Evolutionary conservation across 176 grass and related monocot species (phyloP).

Genomic region (Aechmea fasciata): DNA sequence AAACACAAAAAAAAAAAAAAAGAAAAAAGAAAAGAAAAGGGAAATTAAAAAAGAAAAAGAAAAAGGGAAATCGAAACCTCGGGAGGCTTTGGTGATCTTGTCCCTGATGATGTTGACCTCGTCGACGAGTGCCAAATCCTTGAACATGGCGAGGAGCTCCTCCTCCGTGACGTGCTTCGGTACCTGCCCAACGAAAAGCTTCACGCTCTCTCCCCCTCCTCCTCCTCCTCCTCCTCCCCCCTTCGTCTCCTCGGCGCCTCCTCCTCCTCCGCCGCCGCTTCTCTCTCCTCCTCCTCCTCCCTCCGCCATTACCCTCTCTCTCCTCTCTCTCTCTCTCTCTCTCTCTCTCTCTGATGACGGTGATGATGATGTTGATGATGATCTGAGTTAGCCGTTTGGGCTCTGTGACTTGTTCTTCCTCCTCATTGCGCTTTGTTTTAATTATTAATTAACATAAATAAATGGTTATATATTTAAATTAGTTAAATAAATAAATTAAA

Average conservation of each 20-base stretch:
- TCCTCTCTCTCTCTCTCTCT: no score
- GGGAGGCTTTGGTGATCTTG: neutral
- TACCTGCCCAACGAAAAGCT: conserved; percentile 39
- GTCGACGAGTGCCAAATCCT: conserved; percentile 1
- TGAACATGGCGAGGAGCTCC: conserved; percentile 10
- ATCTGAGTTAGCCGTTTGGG: no score
- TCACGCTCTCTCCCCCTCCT: conserved; percentile 3
- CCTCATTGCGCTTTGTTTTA: no score
- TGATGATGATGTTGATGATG: no score
- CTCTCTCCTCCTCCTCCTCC: neutral
- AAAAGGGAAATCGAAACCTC: neutral
- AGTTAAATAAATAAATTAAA: no score
- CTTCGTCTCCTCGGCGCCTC: neutral
- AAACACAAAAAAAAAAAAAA: neutral
- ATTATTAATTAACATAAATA: no score
- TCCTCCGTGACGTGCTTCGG: conserved; percentile 33
- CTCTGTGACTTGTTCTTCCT: no score
- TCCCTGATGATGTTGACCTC: conserved; percentile 14
- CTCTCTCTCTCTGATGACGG: no score
- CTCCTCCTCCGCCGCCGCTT: neutral
- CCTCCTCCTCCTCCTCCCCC: conserved; percentile 7
- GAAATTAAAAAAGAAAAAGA: neutral
- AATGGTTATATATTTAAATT: no score
- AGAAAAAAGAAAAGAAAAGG: neutral
- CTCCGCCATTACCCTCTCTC: no score